Evolutionary conservation across 1,284 basidiomycete genomes (phyloP), one percentile per base, ranked within the genome.

Genomic region (Boletus hoseneyae): DNA sequence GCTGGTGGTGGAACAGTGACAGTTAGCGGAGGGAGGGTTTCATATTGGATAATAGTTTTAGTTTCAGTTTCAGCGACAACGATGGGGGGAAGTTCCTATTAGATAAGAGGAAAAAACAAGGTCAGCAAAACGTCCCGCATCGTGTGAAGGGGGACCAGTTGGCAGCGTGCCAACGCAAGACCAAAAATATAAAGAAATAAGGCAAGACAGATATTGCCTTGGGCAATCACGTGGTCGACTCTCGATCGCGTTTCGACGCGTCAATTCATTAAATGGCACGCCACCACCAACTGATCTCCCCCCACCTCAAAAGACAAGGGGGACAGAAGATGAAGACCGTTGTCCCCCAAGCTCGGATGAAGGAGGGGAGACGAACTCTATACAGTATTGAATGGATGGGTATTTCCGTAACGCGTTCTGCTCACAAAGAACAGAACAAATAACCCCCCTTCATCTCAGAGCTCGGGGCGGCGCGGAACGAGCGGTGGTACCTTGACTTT

Each of bases 401-500:
- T 42, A 57, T 52, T 53, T 56, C 54, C 54, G 54, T 55, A 16
- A 16, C 16, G 16, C 37, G 50, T 53, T 66, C 70, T 62, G 63
- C 60, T 69, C 48, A 47, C 69, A 64, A 72, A 67, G 70, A 72
- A 69, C 39, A 40, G 42, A 50, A 74, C 65, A 51, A 68, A 72
- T 65, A 64, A 67, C 72, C 80, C 85, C 82, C 85, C 87, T 85
- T 89, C 87, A 87, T 87, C 87, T 88, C 85, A 90, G 78, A 89
- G 83, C 84, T 88, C 86, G 73, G 85, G 84, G 78, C 85, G 86
- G 79, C 86, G 85, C 73, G 79, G 78, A 74, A 78, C 70, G 70
- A 83, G 82, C 72, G 83, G 79, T 70, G 84, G 78, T 90, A 90
- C 88, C 88, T 90, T 91, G 82, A 80, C 72, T 83, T 84, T 89